A percentile compares a stretch with the other conserved stretches of the same genome.
These are phyloP conservation scores for Hydrangea macrophylla DNA, from an alignment of 148 eudicot species.

Conservation along the genomic window DNA sequence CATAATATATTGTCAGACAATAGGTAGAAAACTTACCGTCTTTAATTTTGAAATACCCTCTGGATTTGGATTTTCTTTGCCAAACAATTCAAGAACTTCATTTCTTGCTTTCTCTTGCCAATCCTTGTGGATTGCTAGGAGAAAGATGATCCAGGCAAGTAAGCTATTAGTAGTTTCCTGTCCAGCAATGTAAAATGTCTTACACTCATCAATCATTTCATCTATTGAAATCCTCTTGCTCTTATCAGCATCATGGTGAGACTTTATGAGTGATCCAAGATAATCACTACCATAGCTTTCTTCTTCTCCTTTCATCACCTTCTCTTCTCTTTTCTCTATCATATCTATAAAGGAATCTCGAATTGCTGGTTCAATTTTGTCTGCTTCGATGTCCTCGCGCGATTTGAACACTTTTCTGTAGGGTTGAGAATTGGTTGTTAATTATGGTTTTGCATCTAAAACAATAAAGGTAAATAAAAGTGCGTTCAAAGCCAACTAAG, in stretches of 20 bases:
- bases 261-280: conserved; percentile 16
- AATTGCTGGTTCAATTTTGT: conserved; percentile 5
- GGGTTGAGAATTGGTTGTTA: no score
- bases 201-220: no score
- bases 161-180: conserved; percentile 5
- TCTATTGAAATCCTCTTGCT: not conserved
- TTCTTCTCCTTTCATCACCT: not conserved
- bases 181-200: conserved; percentile 11
- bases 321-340: conserved; percentile 2
- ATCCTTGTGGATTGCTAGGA: conserved; percentile 15
- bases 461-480: no score
- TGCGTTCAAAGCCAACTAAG: no score
- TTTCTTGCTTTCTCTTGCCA: conserved; percentile 32
- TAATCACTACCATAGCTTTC: conserved; percentile 2
- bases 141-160: not conserved
- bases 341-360: not conserved
- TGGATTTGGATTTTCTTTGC: no score
- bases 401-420: not conserved
- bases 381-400: conserved; percentile 1
- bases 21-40: conserved; percentile 18
- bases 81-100: conserved; percentile 17
- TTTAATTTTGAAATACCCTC: conserved; percentile 21
- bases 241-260: not conserved
- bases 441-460: no score
- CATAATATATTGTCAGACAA: no score